Evolutionary conservation across 2,329 filamentous ascomycete genomes (phyloP).

Genomic region (Fusarium palustre): DNA sequence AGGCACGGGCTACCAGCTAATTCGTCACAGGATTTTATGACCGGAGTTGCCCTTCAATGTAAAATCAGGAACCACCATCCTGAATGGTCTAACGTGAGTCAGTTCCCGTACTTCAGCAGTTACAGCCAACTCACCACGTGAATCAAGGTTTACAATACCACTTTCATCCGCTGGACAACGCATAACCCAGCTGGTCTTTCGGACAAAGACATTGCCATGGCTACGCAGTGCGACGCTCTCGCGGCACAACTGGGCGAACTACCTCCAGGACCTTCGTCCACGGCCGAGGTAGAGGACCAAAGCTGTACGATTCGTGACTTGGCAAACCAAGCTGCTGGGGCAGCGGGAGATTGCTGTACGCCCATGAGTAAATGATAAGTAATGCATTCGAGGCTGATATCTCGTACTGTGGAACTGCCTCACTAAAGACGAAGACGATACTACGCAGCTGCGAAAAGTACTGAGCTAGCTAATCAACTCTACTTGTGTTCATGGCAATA

Average conservation of each 20-base stretch:
- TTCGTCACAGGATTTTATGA: conserved; percentile 76
- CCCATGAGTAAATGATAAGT: conserved; percentile 55
- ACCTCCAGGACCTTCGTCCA: conserved; percentile 47
- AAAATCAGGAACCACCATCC: conserved; percentile 78
- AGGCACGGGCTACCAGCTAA: conserved; percentile 7
- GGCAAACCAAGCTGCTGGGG: conserved; percentile 58
- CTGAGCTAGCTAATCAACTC: not conserved
- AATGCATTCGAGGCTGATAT: not conserved
- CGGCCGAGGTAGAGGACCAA: conserved; percentile 41
- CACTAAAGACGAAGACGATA: not conserved
- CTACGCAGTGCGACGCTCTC: conserved; percentile 69
- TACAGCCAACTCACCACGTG: conserved; percentile 4
- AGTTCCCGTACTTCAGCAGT: not conserved
- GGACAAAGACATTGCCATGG: conserved; percentile 71
- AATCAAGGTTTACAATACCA: conserved; percentile 74
- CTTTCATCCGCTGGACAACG: conserved; percentile 79
- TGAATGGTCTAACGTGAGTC: conserved; percentile 77
- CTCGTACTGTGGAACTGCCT: not conserved
- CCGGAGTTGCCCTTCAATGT: conserved; percentile 74
- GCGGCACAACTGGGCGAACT: conserved; percentile 69
- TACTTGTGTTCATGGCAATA: not conserved
- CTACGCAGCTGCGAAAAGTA: not conserved
- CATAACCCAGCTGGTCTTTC: conserved; percentile 75
- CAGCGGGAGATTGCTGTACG: conserved; percentile 66
- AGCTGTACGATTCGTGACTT: conserved; percentile 57